Evolutionary conservation across 306 rosid species (phyloP), one percentile per base, ranked within the genome.

Genomic region (Lathyrus tuberosus): DNA sequence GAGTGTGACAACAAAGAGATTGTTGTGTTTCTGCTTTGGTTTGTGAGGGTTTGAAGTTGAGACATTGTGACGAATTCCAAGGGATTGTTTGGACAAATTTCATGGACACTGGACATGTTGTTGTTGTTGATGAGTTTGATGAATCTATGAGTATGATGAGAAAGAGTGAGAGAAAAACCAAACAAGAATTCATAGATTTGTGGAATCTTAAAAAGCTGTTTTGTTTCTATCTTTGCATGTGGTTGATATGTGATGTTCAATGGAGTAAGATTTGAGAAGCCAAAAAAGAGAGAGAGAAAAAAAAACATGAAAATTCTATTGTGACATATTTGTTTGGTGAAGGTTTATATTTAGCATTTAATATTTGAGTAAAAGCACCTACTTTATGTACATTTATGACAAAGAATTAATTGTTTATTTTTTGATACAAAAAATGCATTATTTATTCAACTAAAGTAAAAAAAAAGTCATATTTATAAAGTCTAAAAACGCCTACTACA

Each of bases 11-110:
- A 43, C 97, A 90, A 4, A 75, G 54, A 31, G 6, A 54, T 4
- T 52, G 6, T 22, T 15, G 4, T 70, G 67, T 31, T 52, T 80
- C 72, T 28, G 24, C n/a, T 60, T 31, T 31, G 56, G 83, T 15
- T 28, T 53, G 8, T 1, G 76, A 37, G 10, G 81, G 74, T 5
- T 84, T 69, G 74, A 77, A 85, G 59, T 72, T 81, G 15, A 14
- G 67, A 78, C 98, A 94, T 2, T 53, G 7, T 2, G 97, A 78
- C 3, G 74, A 33, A 71, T 88, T 87, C 91, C 96, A 94, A 3
- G 86, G 86, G 58, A 90, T 74, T 78, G 68, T 76, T 2, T 16
- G 76, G 28, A 88, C 86, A 70, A 84, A 94, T 60, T 75, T 73
- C 24, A 94, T 79, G 48, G 85, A 76, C 86, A 90, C 24, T 8